Evolutionary conservation across 1,284 basidiomycete genomes (phyloP).

Genomic region (Ceratobasidium sp.): DNA sequence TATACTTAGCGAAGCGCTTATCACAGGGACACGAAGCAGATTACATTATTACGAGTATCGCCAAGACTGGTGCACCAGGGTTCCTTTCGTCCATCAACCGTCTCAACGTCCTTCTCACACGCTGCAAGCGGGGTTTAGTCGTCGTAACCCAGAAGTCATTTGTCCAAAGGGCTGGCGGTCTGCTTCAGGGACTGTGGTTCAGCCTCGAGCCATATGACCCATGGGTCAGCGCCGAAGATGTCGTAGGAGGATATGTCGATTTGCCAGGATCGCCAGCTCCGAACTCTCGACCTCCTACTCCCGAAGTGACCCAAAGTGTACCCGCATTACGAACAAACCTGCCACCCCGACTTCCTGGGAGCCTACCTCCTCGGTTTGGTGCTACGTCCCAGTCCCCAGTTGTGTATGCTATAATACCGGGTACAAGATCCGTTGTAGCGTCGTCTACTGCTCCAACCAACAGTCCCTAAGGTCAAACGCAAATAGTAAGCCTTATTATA

Average conservation of each 20-base stretch:
- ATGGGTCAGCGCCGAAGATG: constrained; percentile 29
- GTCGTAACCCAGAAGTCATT: constrained; percentile 72
- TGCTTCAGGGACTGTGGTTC: constrained; percentile 25
- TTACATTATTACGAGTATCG: constrained; percentile 67
- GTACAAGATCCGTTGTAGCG: too few relatives aligned
- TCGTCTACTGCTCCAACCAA: too few relatives aligned
- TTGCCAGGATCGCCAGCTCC: constrained; percentile 30
- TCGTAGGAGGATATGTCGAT: constrained; percentile 16
- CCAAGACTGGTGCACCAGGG: constrained; percentile 70
- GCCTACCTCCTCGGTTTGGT: too few relatives aligned
- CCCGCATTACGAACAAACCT: neutral
- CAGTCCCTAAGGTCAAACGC: too few relatives aligned
- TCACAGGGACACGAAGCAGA: constrained; percentile 48
- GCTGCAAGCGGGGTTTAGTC: constrained; percentile 75
- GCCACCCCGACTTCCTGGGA: too few relatives aligned
- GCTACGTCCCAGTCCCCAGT: too few relatives aligned
- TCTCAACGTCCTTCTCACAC: constrained; percentile 77
- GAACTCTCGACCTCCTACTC: neutral
- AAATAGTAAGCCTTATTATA: too few relatives aligned
- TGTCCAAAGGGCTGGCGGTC: constrained; percentile 55
- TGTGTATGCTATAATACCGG: too few relatives aligned
- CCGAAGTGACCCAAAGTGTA: neutral
- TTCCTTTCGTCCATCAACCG: constrained; percentile 71
- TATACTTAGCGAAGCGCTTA: neutral
- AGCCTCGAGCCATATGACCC: constrained; percentile 15